Conservation (phyloP, 192 early-diverging fungal genomes). For the Linnemannia hyalina region DNA sequence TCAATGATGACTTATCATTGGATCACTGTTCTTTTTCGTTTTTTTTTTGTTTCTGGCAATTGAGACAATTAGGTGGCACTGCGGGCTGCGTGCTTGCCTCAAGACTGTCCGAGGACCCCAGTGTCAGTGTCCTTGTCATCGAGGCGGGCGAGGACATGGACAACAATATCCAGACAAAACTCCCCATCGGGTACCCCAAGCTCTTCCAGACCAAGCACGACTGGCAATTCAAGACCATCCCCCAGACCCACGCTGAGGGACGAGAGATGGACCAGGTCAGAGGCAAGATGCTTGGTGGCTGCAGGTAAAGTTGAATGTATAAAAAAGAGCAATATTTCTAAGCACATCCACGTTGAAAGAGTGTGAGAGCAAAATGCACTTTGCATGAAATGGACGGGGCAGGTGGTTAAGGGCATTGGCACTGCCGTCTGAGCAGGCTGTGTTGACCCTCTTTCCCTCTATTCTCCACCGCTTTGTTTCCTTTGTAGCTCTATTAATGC, state of each 20-base stretch:
- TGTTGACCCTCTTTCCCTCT: not conserved
- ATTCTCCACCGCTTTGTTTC: not conserved
- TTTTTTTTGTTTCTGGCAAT: not conserved
- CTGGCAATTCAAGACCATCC: constrained; percentile 14
- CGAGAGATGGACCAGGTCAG: constrained; percentile 16
- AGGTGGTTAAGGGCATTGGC: not conserved
- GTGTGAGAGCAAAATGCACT: not conserved
- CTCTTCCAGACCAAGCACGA: constrained; percentile 13
- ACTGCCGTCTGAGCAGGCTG: not conserved
- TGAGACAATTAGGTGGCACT: constrained; percentile 20
- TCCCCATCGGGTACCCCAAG: not conserved
- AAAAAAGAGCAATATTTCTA: not conserved
- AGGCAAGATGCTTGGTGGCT: constrained; percentile 24
- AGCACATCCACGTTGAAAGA: not conserved
- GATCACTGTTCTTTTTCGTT: not conserved
- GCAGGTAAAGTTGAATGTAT: constrained; percentile 2
- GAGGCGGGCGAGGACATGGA: constrained; percentile 29
- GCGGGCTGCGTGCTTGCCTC: constrained; percentile 33
- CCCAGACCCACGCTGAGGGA: constrained; percentile 28
- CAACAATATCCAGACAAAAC: not conserved
- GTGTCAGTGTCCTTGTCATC: constrained; percentile 25
- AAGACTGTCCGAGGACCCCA: constrained; percentile 23
- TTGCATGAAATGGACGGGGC: not conserved
- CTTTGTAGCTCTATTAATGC: constrained; percentile 11
- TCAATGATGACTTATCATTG: not conserved